Percentiles rank a stretch among this genome's conserved stretches.
Conservation (phyloP, 1,139 yeast species). For the Pichia sp. region DNA sequence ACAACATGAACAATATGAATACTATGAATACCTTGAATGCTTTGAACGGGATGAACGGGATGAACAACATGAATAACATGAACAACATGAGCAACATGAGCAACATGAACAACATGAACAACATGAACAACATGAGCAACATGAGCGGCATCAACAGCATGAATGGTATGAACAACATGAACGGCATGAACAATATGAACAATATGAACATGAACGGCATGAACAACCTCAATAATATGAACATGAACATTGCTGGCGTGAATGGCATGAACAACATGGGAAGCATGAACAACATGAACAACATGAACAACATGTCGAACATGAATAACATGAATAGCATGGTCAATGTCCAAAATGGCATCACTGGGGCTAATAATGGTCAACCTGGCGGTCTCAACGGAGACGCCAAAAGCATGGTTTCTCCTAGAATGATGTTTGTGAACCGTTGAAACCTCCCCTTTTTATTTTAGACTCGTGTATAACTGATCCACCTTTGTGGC, state of each 20-base stretch:
- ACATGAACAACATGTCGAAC: constrained; percentile 2
- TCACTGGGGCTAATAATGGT: constrained; percentile 1
- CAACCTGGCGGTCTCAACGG: constrained; percentile 10
- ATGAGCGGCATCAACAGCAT: not conserved
- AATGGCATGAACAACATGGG: constrained; percentile 3
- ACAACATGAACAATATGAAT: constrained; percentile 3
- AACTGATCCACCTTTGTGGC: not conserved
- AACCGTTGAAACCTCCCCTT: constrained; percentile 8
- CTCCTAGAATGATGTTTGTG: constrained; percentile 12
- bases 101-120: constrained; percentile 1
- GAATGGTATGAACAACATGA: constrained; percentile 3
- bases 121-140: constrained; percentile 4
- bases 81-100: constrained; percentile 8
- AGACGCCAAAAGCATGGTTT: constrained; percentile 6
- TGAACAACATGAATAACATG: constrained; percentile 5
- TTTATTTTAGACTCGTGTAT: not conserved
- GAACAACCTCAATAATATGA: not conserved
- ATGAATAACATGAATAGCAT: constrained; percentile 9
- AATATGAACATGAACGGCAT: constrained; percentile 2
- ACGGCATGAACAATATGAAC: not conserved
- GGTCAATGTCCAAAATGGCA: not conserved
- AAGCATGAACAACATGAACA: constrained; percentile 5
- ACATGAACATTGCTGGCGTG: constrained; percentile 5
- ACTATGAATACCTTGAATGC: constrained; percentile 6
- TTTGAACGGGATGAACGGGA: constrained; percentile 1